phyloP scores from a whole-genome alignment of 164 flowering plant genomes.

The Piper longum region DNA sequence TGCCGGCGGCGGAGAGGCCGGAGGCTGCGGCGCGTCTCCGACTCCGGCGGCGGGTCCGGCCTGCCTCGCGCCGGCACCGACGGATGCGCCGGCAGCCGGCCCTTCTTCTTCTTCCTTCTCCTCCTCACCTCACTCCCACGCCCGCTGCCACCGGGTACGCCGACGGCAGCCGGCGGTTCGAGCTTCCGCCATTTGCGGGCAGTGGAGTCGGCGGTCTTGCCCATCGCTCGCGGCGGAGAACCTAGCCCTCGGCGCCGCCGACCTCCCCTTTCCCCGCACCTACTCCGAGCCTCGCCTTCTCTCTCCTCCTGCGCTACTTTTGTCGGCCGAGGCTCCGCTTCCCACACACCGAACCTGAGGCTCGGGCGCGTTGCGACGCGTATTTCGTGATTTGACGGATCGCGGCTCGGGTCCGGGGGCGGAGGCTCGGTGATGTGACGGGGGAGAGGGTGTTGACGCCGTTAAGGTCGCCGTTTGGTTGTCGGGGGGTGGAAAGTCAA shows the following conservation, averaged over 20 bases:
- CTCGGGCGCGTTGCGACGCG: no score
- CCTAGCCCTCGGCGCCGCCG: slow-evolving; percentile 14
- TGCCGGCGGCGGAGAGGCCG: slow-evolving; percentile 4
- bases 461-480: no score
- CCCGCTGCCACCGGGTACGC: no score
- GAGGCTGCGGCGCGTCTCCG: slow-evolving; percentile 13
- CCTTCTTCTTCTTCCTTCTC: slow-evolving; percentile 44
- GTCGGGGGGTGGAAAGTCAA: no score
- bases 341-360: not conserved
- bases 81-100: slow-evolving; percentile 34
- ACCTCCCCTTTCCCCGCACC: slow-evolving; percentile 3
- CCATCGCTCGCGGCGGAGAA: slow-evolving; percentile 23
- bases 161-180: not conserved
- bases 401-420: no score
- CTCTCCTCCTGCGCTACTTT: slow-evolving; percentile 30
- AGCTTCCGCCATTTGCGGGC: slow-evolving; percentile 6
- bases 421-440: no score
- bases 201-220: slow-evolving; percentile 35
- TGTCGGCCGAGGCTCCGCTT: not conserved
- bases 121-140: not conserved
- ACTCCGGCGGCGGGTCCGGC: slow-evolving; percentile 25
- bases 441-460: no score
- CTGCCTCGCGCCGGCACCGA: slow-evolving; percentile 33
- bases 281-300: slow-evolving; percentile 30
- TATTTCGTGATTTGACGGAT: no score